Evolutionary conservation across 75 land plant genomes (phyloP).

Genomic region (Pseudotsuga menziesii): DNA sequence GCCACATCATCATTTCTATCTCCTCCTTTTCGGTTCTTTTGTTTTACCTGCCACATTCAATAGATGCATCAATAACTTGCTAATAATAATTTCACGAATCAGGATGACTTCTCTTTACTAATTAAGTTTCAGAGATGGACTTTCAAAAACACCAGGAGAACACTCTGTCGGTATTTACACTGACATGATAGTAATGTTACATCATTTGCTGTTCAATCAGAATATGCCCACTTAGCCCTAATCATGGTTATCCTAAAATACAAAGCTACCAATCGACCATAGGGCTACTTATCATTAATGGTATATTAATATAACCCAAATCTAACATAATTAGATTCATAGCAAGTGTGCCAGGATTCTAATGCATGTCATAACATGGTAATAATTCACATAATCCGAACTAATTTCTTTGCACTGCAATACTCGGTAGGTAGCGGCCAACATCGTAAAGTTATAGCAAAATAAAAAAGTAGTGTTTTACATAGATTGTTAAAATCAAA

Average conservation of each 20-base stretch:
- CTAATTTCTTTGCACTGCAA: neutral
- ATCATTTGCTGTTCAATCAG: neutral
- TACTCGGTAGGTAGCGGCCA: neutral
- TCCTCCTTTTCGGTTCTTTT: constrained; percentile 16
- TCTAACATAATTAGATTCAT: too few relatives aligned
- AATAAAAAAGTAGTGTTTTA: neutral
- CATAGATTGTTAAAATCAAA: neutral
- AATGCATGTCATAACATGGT: neutral
- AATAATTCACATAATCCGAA: neutral
- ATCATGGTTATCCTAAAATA: too few relatives aligned
- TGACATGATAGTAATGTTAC: neutral
- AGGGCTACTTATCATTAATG: too few relatives aligned
- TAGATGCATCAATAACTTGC: neutral
- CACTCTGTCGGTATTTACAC: neutral
- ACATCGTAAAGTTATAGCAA: neutral
- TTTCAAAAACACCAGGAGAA: neutral
- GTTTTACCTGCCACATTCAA: constrained; percentile 14
- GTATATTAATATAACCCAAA: too few relatives aligned
- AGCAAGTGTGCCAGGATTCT: too few relatives aligned
- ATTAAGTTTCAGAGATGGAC: neutral
- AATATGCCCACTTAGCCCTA: neutral
- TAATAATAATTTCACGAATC: neutral
- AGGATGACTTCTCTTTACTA: neutral
- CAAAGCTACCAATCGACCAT: too few relatives aligned
- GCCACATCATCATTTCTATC: neutral